Base-by-base conservation (phyloP, 345 rosid genomes). In the Lumnitzera racemosa region DNA sequence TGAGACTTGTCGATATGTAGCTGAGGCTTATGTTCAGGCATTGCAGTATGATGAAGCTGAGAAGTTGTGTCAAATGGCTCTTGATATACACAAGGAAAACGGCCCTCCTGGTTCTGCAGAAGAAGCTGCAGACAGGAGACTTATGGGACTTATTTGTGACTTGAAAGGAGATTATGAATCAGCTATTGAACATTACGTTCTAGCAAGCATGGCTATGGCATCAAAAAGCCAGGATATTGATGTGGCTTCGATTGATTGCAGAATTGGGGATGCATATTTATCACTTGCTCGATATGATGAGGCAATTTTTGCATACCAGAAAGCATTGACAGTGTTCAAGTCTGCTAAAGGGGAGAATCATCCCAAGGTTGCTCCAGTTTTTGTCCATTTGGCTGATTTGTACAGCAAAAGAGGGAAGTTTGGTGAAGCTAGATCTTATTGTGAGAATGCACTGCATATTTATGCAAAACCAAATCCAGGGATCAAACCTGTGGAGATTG, bases 21-120 rank as follows among this genome's bases (percentile, higher is more conserved):
- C 98, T 2, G 98, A 92, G 75, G 97, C 90, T 47, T 82, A 94
- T 74, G 83, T 88, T 59, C 96, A 94, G 62, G 90, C 97, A 47
- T 61, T 90, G 78, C 95, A 88, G 51, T 84, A 88, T 20, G 85
- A 86, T 49, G 90, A 94, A 68, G 96, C 96, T 1, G 87, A 79
- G 57, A 94, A 82, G 68, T 78, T 90, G 24, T 94, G 97, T 59
- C 81, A 77, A 56, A 76, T 80, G 79, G 92, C 97, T 8, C 86
- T 90, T 15, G 84, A 84, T 64, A 83, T 86, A 60, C 91, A 90
- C 70, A 76, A 74, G 66, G 95, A 74, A 58, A 81, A 75, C 1
- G 95, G 85, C 1, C 68, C 82, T 31, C 74, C 79, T 2, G 64
- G 85, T 36, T 83, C 95, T 2, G 70, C 81, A 2, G 95, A 87